Evolutionary conservation across 805 yeast species (phyloP).

Genomic region (Hermanozyma aechmeae): DNA sequence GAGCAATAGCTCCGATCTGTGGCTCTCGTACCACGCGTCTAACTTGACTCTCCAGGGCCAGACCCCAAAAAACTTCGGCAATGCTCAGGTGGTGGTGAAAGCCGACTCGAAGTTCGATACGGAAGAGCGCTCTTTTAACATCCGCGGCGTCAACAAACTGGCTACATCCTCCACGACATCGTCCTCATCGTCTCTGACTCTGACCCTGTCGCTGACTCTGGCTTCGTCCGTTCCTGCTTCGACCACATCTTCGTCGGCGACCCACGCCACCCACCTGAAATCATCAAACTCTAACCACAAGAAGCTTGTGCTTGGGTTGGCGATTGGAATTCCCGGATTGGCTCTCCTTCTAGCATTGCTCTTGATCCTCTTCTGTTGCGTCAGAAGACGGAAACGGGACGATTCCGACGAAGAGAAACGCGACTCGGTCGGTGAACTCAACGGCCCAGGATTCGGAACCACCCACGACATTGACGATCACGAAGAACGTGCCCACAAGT

Average conservation of each 20-base stretch:
- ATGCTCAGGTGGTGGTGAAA: constrained; percentile 15
- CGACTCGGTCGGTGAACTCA: constrained; percentile 8
- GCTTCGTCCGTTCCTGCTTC: constrained; percentile 16
- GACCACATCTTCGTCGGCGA: constrained; percentile 12
- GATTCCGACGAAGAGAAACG: constrained; percentile 10
- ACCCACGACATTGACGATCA: constrained; percentile 17
- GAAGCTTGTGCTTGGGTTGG: constrained; percentile 79
- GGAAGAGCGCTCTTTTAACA: constrained; percentile 35
- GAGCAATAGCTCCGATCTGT: constrained; percentile 29
- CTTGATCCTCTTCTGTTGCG: constrained; percentile 45
- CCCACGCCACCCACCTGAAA: constrained; percentile 3
- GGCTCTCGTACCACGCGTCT: constrained; percentile 56
- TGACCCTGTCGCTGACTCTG: constrained; percentile 19
- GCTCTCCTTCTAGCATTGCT: constrained; percentile 39
- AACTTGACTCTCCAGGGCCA: constrained; percentile 64
- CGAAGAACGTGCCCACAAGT: constrained; percentile 23
- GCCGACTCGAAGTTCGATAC: constrained; percentile 20
- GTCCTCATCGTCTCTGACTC: constrained; percentile 12
- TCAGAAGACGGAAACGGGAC: constrained; percentile 27
- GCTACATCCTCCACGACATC: constrained; percentile 12
- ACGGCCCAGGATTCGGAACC: constrained; percentile 28
- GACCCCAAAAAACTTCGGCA: constrained; percentile 31
- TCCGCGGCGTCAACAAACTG: constrained; percentile 35
- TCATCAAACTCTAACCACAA: constrained; percentile 24
- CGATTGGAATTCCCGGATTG: constrained; percentile 70